phyloP scores from a whole-genome alignment of 2,329 filamentous ascomycete species.

The Annulohypoxylon truncatum region DNA sequence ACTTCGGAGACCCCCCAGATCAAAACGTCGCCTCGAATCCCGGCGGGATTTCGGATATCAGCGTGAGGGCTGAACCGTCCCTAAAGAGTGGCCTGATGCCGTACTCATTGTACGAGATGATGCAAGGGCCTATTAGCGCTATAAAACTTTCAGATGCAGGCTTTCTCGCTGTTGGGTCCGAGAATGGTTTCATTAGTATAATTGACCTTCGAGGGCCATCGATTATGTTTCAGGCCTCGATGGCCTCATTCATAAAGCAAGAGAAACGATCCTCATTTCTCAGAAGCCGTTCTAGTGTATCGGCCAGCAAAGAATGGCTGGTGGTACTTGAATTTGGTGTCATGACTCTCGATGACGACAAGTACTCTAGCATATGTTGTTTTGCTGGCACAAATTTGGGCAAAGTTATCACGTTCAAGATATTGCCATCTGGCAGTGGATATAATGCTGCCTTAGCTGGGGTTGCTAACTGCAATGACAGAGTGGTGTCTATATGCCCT shows the following conservation, averaged over 20 bases:
- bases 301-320: constrained; percentile 74
- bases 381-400: constrained; percentile 91
- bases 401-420: constrained; percentile 88
- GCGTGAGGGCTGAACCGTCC: constrained; percentile 74
- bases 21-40: constrained; percentile 67
- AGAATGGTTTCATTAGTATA: constrained; percentile 81
- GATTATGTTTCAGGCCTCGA: constrained; percentile 80
- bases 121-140: constrained; percentile 82
- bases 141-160: constrained; percentile 91
- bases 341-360: constrained; percentile 91
- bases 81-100: constrained; percentile 87
- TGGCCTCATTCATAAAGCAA: constrained; percentile 79
- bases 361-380: constrained; percentile 92
- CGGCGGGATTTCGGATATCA: constrained; percentile 80
- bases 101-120: constrained; percentile 82
- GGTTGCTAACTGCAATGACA: constrained; percentile 72
- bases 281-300: constrained; percentile 62
- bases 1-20: constrained; percentile 72
- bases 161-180: constrained; percentile 88
- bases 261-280: constrained; percentile 81
- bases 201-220: constrained; percentile 89
- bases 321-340: constrained; percentile 90
- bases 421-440: constrained; percentile 78
- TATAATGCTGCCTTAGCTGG: constrained; percentile 82
- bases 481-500: constrained; percentile 80